These are phyloP conservation scores for Leccinum disarticulatum DNA, from an alignment of 768 basidiomycete genomes.

Conservation along the genomic window DNA sequence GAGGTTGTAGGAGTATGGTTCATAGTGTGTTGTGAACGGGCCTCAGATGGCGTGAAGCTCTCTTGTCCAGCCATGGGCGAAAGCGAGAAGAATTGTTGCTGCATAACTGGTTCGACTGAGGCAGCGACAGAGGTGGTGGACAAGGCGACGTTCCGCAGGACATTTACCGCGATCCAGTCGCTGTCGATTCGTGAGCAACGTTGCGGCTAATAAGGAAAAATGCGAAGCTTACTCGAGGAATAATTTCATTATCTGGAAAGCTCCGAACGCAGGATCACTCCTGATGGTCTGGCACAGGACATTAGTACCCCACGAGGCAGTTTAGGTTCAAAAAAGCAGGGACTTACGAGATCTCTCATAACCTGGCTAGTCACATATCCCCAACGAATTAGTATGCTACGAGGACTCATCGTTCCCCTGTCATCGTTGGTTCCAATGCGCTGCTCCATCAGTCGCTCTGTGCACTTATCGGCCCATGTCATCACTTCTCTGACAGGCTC, in stretches of 20 bases:
- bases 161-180: constrained; percentile 91
- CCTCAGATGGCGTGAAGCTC: constrained; percentile 65
- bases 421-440: constrained; percentile 65
- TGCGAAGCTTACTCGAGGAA: constrained; percentile 74
- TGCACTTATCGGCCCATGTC: constrained; percentile 90
- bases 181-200: constrained; percentile 40
- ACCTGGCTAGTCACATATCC: constrained; percentile 92
- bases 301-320: constrained; percentile 2
- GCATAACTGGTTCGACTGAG: constrained; percentile 89
- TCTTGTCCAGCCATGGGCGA: constrained; percentile 92
- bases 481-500: constrained; percentile 87
- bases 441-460: constrained; percentile 77
- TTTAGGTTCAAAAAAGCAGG: constrained; percentile 10
- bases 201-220: constrained; percentile 4
- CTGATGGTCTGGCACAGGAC: constrained; percentile 69
- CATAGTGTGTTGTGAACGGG: constrained; percentile 63
- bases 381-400: constrained; percentile 87
- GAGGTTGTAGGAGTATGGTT: constrained; percentile 83
- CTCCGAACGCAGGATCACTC: constrained; percentile 89
- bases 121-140: constrained; percentile 91
- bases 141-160: constrained; percentile 80
- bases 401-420: constrained; percentile 77
- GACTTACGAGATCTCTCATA: constrained; percentile 84
- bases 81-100: constrained; percentile 82
- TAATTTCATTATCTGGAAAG: constrained; percentile 88